These are phyloP conservation scores for Amanita rimosa DNA, from an alignment of 768 basidiomycete genomes.

Conservation along the genomic window DNA sequence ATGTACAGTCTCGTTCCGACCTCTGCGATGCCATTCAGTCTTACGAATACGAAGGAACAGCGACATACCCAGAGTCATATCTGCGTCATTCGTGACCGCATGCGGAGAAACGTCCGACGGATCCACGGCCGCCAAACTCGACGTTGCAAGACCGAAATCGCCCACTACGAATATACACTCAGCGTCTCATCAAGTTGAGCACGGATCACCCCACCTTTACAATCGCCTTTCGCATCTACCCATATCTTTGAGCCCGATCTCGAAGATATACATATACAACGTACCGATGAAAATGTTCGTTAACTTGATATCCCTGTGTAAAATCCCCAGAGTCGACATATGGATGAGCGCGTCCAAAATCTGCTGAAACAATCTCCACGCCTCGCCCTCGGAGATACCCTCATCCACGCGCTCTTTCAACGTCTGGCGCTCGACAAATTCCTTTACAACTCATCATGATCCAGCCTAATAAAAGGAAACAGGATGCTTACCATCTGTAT, in stretches of 20 bases:
- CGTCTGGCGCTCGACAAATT: slow-evolving; percentile 87
- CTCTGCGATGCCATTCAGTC: slow-evolving; percentile 29
- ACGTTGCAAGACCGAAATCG: slow-evolving; percentile 88
- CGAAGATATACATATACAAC: slow-evolving; percentile 9
- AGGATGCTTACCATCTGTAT: slow-evolving; percentile 68
- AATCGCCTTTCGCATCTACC: slow-evolving; percentile 70
- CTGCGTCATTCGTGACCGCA: slow-evolving; percentile 35
- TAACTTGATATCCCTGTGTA: slow-evolving; percentile 85
- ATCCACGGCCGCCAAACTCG: slow-evolving; percentile 68
- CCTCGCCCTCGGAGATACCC: slow-evolving; percentile 73
- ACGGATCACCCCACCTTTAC: slow-evolving; percentile 39
- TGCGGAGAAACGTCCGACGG: slow-evolving; percentile 52
- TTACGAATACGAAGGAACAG: slow-evolving; percentile 1
- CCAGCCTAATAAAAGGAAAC: slow-evolving; percentile 4
- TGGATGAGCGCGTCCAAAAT: slow-evolving; percentile 84
- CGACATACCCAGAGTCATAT: slow-evolving; percentile 62
- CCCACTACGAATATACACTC: slow-evolving; percentile 43
- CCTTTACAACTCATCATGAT: slow-evolving; percentile 27
- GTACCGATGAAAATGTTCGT: slow-evolving; percentile 90
- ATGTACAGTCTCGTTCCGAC: slow-evolving; percentile 90
- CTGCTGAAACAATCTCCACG: slow-evolving; percentile 86
- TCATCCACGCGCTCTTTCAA: slow-evolving; percentile 79
- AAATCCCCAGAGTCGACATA: slow-evolving; percentile 79
- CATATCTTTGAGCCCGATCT: background rate
- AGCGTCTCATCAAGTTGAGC: background rate